Percentiles rank a stretch among this genome's conserved stretches.
Conservation (phyloP, 192 early-diverging fungal genomes). For the Backusella sp. region DNA sequence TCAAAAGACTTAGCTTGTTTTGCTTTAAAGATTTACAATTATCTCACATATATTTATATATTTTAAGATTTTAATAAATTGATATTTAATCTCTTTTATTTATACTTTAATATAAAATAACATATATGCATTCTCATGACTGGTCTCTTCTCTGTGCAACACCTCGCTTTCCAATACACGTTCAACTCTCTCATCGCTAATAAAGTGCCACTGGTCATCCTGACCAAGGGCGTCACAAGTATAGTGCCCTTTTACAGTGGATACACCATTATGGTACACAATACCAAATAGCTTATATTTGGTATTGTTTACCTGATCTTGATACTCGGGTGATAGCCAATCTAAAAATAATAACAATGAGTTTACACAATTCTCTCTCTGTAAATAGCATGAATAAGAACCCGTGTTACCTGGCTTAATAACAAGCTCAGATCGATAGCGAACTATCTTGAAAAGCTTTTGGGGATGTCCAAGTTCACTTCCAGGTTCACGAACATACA, state of each 20-base stretch:
- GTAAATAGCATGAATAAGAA: neutral
- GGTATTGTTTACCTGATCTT: slow-evolving; percentile 51
- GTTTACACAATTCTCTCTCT: neutral
- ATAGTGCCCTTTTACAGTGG: slow-evolving; percentile 94
- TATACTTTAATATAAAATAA: too few species aligned
- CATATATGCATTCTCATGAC: too few species aligned
- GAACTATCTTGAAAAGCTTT: slow-evolving; percentile 74
- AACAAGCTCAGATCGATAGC: slow-evolving; percentile 64
- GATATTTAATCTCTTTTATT: too few species aligned
- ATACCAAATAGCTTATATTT: slow-evolving; percentile 76
- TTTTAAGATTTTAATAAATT: too few species aligned
- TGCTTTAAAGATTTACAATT: too few species aligned
- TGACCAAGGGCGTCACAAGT: slow-evolving; percentile 86
- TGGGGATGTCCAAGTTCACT: too few species aligned
- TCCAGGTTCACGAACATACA: too few species aligned
- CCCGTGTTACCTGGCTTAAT: slow-evolving; percentile 53
- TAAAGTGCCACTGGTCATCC: slow-evolving; percentile 79
- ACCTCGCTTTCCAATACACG: too few species aligned
- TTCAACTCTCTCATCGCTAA: too few species aligned
- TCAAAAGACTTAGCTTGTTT: too few species aligned
- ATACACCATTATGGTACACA: slow-evolving; percentile 93
- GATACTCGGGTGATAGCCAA: slow-evolving; percentile 57
- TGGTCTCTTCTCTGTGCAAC: too few species aligned
- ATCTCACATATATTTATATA: too few species aligned
- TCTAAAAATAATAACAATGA: slow-evolving; percentile 26